A percentile compares a stretch with the other conserved stretches of the same genome.
Conservation (phyloP, 768 basidiomycete genomes). For the Suillus spraguei region DNA sequence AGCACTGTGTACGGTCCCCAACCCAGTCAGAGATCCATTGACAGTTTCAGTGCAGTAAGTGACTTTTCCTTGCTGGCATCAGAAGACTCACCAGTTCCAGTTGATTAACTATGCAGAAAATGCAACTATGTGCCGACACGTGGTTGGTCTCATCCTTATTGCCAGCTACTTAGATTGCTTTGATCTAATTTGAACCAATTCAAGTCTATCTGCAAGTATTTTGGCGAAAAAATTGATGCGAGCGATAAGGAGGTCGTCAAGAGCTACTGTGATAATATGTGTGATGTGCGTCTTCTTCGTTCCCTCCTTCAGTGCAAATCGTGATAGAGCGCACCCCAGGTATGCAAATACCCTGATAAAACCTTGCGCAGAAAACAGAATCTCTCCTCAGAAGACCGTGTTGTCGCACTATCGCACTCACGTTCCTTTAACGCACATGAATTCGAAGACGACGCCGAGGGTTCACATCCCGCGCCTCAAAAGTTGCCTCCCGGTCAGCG, state of each 20-base stretch:
- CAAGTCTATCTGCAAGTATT: slow-evolving; percentile 78
- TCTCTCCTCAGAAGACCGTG: slow-evolving; percentile 46
- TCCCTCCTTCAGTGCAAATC: background rate
- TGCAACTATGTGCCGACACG: slow-evolving; percentile 63
- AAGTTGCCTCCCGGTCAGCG: background rate
- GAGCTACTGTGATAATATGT: slow-evolving; percentile 73
- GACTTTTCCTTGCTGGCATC: slow-evolving; percentile 23
- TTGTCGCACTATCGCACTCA: slow-evolving; percentile 25
- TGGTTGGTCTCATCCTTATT: slow-evolving; percentile 46
- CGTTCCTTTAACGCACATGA: background rate
- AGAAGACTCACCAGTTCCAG: slow-evolving; percentile 26
- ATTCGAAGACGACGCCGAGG: background rate
- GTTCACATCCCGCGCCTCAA: background rate
- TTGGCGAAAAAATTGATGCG: slow-evolving; percentile 68
- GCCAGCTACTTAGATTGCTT: background rate
- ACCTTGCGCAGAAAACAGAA: slow-evolving; percentile 48
- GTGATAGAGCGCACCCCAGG: slow-evolving; percentile 40
- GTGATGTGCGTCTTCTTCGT: slow-evolving; percentile 58
- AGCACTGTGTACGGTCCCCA: slow-evolving; percentile 50
- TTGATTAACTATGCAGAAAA: slow-evolving; percentile 61
- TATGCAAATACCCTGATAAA: slow-evolving; percentile 80
- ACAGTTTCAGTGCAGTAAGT: slow-evolving; percentile 65
- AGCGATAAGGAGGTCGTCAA: slow-evolving; percentile 45
- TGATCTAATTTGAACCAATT: background rate
- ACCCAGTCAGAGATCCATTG: slow-evolving; percentile 67